Conservation (phyloP, 2,329 filamentous ascomycete genomes). For the Capronia coronata region DNA sequence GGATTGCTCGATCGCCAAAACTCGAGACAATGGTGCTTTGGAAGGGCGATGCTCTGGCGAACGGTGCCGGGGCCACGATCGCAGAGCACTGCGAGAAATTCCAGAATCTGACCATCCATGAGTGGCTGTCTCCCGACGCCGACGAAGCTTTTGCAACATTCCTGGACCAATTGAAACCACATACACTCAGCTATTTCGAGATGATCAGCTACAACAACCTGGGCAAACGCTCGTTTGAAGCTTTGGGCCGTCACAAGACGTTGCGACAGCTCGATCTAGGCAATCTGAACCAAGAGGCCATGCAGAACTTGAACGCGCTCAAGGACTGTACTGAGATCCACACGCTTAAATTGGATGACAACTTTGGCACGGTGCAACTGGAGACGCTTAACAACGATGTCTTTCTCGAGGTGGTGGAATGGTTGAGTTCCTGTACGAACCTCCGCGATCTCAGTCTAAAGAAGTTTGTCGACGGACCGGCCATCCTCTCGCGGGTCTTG, state of each 20-base stretch:
- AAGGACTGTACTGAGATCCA: slow-evolving; percentile 46
- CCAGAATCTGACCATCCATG: slow-evolving; percentile 53
- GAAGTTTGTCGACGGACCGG: slow-evolving; percentile 47
- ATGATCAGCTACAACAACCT: slow-evolving; percentile 52
- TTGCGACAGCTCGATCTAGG: slow-evolving; percentile 49
- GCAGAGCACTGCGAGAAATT: slow-evolving; percentile 56
- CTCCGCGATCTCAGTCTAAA: slow-evolving; percentile 48
- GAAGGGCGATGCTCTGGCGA: slow-evolving; percentile 54
- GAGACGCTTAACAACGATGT: slow-evolving; percentile 49
- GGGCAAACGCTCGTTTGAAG: slow-evolving; percentile 49
- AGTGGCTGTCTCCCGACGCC: slow-evolving; percentile 42
- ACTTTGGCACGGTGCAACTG: slow-evolving; percentile 40
- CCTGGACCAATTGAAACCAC: slow-evolving; percentile 49
- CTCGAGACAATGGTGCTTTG: slow-evolving; percentile 55
- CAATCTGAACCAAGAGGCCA: slow-evolving; percentile 44
- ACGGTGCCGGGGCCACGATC: slow-evolving; percentile 51
- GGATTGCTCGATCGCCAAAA: slow-evolving; percentile 54
- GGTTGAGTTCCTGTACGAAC: slow-evolving; percentile 49
- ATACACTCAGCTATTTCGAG: slow-evolving; percentile 55
- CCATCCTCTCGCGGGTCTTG: slow-evolving; percentile 31
- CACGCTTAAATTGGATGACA: slow-evolving; percentile 45
- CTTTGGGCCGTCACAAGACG: slow-evolving; percentile 46
- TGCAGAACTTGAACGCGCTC: slow-evolving; percentile 46
- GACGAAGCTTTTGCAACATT: slow-evolving; percentile 56
- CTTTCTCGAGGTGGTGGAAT: slow-evolving; percentile 47